Conservation (phyloP, 2,329 filamentous ascomycete genomes). For the Botrytis paeoniae region DNA sequence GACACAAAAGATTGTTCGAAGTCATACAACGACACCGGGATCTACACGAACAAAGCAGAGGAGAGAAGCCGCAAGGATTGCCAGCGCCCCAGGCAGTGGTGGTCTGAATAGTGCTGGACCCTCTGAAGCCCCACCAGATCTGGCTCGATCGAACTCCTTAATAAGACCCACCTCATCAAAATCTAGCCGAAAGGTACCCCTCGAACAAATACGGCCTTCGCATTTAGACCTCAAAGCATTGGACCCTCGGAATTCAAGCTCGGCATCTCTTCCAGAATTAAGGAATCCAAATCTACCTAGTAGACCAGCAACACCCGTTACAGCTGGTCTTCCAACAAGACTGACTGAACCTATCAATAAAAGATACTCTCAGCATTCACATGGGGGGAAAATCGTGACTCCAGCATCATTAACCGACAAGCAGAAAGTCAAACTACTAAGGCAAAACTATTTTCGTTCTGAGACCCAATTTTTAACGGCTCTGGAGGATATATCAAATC, state of each 20-base stretch:
- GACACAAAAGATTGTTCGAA: conserved; percentile 59
- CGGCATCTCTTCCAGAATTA: conserved; percentile 63
- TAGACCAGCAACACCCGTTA: conserved; percentile 57
- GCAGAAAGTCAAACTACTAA: conserved; percentile 69
- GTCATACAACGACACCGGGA: conserved; percentile 63
- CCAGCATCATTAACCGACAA: conserved; percentile 59
- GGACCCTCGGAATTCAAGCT: conserved; percentile 60
- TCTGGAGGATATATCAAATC: conserved; percentile 79
- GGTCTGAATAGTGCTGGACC: conserved; percentile 31
- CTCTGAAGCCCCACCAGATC: conserved; percentile 25
- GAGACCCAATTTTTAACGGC: conserved; percentile 79
- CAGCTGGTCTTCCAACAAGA: conserved; percentile 49
- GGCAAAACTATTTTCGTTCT: conserved; percentile 80
- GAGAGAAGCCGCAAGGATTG: conserved; percentile 44
- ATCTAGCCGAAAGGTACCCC: conserved; percentile 28
- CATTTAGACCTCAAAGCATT: conserved; percentile 38
- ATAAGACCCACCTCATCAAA: conserved; percentile 30
- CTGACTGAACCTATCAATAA: conserved; percentile 47
- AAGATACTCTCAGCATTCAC: conserved; percentile 55
- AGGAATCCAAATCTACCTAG: conserved; percentile 50
- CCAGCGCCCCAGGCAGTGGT: conserved; percentile 37
- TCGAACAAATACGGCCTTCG: conserved; percentile 32
- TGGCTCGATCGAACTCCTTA: conserved; percentile 29
- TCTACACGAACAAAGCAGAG: conserved; percentile 43
- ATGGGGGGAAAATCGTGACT: conserved; percentile 52